phyloP scores from a whole-genome alignment of 1,284 basidiomycete genomes.

The Gomphus bonarii region DNA sequence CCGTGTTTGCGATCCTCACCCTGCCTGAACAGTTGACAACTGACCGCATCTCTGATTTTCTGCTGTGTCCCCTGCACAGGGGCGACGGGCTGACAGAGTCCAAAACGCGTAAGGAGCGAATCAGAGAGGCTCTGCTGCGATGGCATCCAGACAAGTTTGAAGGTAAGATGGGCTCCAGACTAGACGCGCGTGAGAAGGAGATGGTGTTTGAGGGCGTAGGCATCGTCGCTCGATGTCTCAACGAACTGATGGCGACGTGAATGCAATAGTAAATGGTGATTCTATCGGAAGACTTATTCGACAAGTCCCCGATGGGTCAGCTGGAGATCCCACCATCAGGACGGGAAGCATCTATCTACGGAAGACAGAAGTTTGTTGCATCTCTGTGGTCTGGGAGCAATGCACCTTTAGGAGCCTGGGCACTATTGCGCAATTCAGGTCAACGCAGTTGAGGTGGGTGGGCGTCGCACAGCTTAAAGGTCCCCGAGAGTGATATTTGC shows the following conservation, averaged over 20 bases:
- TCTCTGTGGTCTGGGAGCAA: not conserved
- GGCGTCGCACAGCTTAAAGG: not conserved
- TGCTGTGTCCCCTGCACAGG: slow-evolving; percentile 25
- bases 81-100: not conserved
- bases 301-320: not conserved
- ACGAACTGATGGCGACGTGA: slow-evolving; percentile 39
- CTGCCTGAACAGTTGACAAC: slow-evolving; percentile 42
- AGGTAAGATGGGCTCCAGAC: slow-evolving; percentile 30
- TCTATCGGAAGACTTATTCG: not conserved
- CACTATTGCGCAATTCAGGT: not conserved
- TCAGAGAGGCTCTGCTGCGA: slow-evolving; percentile 51
- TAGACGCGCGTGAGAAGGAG: slow-evolving; percentile 43
- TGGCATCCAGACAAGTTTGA: slow-evolving; percentile 71
- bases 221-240: slow-evolving; percentile 56
- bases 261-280: not conserved
- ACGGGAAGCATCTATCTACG: no score
- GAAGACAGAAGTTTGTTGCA: no score
- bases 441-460: not conserved
- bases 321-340: not conserved
- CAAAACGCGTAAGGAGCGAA: slow-evolving; percentile 45
- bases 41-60: slow-evolving; percentile 51
- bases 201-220: slow-evolving; percentile 59
- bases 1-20: slow-evolving; percentile 33
- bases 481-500: not conserved
- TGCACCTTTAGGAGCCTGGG: not conserved